Percentiles rank a stretch among this genome's conserved stretches.
These are phyloP conservation scores for Fusarium napiforme DNA, from an alignment of 2,329 filamentous ascomycete species.

Conservation along the genomic window DNA sequence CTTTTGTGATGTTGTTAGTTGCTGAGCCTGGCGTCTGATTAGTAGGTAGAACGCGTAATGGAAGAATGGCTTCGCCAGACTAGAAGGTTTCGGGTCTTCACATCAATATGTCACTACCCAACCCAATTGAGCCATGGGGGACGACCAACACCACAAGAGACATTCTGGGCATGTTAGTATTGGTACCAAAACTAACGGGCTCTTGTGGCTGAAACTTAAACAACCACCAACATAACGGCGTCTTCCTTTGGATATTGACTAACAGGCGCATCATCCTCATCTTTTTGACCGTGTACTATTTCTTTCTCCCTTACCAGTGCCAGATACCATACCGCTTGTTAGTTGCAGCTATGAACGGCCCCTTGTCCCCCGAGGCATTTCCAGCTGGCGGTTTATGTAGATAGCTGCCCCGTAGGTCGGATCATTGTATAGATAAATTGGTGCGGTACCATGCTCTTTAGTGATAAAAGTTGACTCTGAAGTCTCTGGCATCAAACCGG, in stretches of 20 bases:
- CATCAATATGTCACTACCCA: not conserved
- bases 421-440: not conserved
- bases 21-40: not conserved
- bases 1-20: not conserved
- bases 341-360: not conserved
- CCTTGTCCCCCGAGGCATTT: not conserved
- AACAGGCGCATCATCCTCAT: not conserved
- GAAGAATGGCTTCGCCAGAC: not conserved
- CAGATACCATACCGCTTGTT: not conserved
- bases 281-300: not conserved
- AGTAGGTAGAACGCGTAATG: not conserved
- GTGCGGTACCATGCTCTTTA: not conserved
- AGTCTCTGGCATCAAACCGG: not conserved
- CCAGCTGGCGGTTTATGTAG: not conserved
- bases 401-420: not conserved
- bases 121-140: not conserved
- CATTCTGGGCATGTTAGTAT: not conserved
- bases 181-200: not conserved
- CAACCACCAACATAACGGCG: not conserved
- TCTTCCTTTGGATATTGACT: not conserved
- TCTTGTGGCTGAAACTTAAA: slow-evolving; percentile 1
- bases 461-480: not conserved
- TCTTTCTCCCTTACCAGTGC: not conserved
- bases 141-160: not conserved
- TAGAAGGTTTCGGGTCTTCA: not conserved